Percentiles rank a stretch among this genome's conserved stretches.
Evolutionary conservation across 345 rosid genomes (phyloP).

Genomic region (Salix udensis): DNA sequence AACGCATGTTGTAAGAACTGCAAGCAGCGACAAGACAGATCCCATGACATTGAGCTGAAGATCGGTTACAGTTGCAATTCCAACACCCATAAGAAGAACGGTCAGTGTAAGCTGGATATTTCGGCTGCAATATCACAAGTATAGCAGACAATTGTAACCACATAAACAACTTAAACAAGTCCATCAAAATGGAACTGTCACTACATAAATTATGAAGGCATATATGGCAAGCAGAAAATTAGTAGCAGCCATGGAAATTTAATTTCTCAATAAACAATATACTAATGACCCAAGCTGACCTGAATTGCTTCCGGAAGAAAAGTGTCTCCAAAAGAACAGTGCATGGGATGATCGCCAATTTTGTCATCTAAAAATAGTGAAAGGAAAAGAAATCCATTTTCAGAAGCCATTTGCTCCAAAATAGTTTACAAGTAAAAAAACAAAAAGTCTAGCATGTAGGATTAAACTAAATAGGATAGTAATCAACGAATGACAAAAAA

Average conservation of each 20-base stretch:
- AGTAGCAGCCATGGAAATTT: neutral
- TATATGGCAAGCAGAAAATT: neutral
- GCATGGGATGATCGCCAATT: slow-evolving; percentile 97
- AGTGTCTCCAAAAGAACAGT: slow-evolving; percentile 97
- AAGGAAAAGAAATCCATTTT: neutral
- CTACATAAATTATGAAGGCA: neutral
- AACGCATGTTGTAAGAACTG: slow-evolving; percentile 90
- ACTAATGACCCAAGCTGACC: slow-evolving; percentile 42
- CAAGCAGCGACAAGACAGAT: slow-evolving; percentile 83
- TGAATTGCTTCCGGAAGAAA: slow-evolving; percentile 94
- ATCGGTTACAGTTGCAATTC: slow-evolving; percentile 98
- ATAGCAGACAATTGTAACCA: slow-evolving; percentile 16
- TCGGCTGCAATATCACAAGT: slow-evolving; percentile 54
- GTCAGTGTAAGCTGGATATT: slow-evolving; percentile 70
- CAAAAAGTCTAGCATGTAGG: neutral
- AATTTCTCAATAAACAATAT: neutral
- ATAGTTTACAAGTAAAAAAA: neutral
- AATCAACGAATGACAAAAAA: neutral
- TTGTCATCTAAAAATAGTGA: slow-evolving; percentile 72
- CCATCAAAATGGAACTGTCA: neutral
- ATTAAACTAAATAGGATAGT: neutral
- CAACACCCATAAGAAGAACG: slow-evolving; percentile 96
- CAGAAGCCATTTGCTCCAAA: slow-evolving; percentile 12
- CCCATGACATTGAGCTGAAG: slow-evolving; percentile 95
- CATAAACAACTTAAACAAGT: neutral